phyloP scores from a whole-genome alignment of 108 stramenopile species.

The Cyclotella atomus region DNA sequence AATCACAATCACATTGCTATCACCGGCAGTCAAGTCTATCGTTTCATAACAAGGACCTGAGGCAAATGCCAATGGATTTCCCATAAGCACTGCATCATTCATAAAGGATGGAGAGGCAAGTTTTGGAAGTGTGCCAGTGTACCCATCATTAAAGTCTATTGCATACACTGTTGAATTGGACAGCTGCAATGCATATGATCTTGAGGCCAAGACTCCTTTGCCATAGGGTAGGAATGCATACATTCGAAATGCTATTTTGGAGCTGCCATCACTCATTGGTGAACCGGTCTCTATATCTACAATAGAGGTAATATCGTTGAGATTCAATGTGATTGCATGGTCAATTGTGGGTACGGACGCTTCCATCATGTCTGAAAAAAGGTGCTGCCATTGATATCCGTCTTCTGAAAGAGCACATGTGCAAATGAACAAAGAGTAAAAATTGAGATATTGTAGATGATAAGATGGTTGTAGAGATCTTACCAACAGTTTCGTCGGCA shows the following conservation, averaged over 20 bases:
- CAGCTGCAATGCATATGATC: not conserved
- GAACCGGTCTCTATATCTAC: not conserved
- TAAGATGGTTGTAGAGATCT: no score
- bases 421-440: no score
- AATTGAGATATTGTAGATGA: no score
- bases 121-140: not conserved
- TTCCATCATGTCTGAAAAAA: not conserved
- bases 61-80: not conserved
- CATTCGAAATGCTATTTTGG: not conserved
- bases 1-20: not conserved
- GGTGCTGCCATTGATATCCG: not conserved
- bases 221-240: not conserved
- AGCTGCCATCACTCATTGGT: not conserved
- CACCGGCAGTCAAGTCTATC: not conserved
- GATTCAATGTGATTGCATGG: no score
- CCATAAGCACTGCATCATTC: not conserved
- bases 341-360: no score
- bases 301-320: no score
- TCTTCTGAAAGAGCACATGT: no score
- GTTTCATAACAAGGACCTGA: conserved; percentile 2
- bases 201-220: not conserved
- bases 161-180: not conserved
- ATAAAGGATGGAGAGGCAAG: not conserved
- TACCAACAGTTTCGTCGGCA: not conserved
- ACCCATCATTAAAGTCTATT: not conserved